phyloP scores from a whole-genome alignment of 306 rosid genomes.

The Trifolium subterraneum region DNA sequence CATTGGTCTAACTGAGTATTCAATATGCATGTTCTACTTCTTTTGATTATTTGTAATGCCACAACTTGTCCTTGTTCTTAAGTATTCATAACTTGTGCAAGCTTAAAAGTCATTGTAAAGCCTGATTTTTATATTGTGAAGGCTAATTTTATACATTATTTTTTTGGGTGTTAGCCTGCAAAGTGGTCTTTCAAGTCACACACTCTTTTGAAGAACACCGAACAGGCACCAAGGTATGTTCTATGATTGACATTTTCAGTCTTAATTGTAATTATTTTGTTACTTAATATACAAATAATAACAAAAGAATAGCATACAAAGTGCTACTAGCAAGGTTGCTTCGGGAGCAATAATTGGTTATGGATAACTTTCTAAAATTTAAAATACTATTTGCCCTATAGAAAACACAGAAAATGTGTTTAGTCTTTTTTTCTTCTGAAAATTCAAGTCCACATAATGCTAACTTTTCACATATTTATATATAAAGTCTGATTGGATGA shows the following conservation, averaged over 20 bases:
- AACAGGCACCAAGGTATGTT: conserved; percentile 86
- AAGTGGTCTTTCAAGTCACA: conserved; percentile 91
- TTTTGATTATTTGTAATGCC: conserved; percentile 28
- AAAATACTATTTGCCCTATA: background rate
- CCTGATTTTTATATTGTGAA: conserved; percentile 32
- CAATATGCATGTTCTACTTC: conserved; percentile 35
- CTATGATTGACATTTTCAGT: conserved; percentile 30
- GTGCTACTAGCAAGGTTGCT: conserved; percentile 23
- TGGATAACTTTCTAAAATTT: conserved; percentile 19
- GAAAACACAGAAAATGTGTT: background rate
- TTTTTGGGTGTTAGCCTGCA: conserved; percentile 64
- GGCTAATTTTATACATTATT: conserved; percentile 21
- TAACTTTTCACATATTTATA: conserved; percentile 22
- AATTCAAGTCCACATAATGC: conserved; percentile 1
- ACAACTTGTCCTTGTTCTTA: conserved; percentile 13
- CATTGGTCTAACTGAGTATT: conserved; percentile 21
- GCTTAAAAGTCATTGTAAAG: conserved; percentile 12
- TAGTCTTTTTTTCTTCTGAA: background rate
- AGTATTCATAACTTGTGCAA: conserved; percentile 27
- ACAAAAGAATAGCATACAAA: background rate
- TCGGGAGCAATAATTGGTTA: conserved; percentile 2
- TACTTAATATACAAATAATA: conserved; percentile 13
- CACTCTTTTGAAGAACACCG: conserved; percentile 88
- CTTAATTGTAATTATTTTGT: background rate
- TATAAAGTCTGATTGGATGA: conserved; percentile 14